A percentile compares a stretch with the other conserved stretches of the same genome.
These are phyloP conservation scores for Colletotrichum eleusines DNA, from an alignment of 2,329 filamentous ascomycete species.

Conservation along the genomic window DNA sequence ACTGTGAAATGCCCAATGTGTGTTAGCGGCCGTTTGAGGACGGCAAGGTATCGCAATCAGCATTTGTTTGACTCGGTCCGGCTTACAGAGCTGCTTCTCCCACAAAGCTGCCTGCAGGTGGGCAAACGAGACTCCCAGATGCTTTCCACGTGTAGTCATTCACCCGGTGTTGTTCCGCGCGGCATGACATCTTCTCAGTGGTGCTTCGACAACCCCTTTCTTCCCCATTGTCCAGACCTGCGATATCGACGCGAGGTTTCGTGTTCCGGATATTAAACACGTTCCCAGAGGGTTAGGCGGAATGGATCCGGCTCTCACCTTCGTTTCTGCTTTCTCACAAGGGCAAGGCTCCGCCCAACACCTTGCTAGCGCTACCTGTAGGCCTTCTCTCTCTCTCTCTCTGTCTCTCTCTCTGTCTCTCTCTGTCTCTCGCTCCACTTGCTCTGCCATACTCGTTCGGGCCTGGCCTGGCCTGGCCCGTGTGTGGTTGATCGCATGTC, in stretches of 20 bases:
- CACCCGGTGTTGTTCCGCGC: constrained; percentile 5
- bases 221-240: background rate
- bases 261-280: constrained; percentile 23
- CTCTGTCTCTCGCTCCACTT: constrained; percentile 6
- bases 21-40: too few relatives aligned
- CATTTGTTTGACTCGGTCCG: background rate
- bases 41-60: too few relatives aligned
- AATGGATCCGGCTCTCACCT: constrained; percentile 25
- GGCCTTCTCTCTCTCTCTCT: too few relatives aligned
- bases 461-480: constrained; percentile 7
- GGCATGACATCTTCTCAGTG: background rate
- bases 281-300: constrained; percentile 21
- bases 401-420: background rate
- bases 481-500: constrained; percentile 9
- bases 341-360: constrained; percentile 15
- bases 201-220: constrained; percentile 22
- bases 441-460: constrained; percentile 3
- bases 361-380: constrained; percentile 11
- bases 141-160: background rate
- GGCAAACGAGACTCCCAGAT: background rate
- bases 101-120: constrained; percentile 2
- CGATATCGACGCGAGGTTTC: constrained; percentile 24
- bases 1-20: too few relatives aligned
- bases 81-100: background rate
- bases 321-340: constrained; percentile 23